Evolutionary conservation across 2,329 filamentous ascomycete genomes (phyloP), one percentile per base, ranked within the genome.

Genomic region (Cytospora piceicola): DNA sequence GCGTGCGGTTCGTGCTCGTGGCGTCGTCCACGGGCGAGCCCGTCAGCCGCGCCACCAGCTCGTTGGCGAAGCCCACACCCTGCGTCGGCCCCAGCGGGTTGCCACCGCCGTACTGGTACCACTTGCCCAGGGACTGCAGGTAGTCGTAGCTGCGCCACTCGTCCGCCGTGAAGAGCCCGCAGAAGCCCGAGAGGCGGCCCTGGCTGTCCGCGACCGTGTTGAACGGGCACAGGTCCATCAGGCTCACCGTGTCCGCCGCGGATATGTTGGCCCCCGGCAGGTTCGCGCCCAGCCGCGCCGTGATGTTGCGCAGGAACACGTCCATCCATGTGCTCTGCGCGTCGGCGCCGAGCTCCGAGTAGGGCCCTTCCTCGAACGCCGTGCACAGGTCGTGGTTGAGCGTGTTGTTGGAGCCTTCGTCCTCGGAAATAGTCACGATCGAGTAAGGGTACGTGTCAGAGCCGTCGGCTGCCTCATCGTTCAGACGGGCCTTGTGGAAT

Each of bases 191-290:
- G 12, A 90, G 75, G 22, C 77, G 82, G 5, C 80, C 64, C 9
- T 36, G 77, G 0, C 77, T 73, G 7, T 85, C 81, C 11, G 89
- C 87, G n/a, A 96, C 87, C 0, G 92, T 94, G 70, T 90, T 85
- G 78, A 93, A 97, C 0, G 94, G 89, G 73, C 94, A 97, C 67
- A 97, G 81, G 72, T 97, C 93, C 93, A 97, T 97, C 39, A 97
- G 75, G 65, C 84, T 85, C 64, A 93, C 80, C 0, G 88, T 86
- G 39, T 94, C 88, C 1, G 79, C 73, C 15, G 81, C 73, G 3
- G 84, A 85, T 52, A 97, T 75, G 67, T 90, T 87, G 6, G 85
- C 88, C 2, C 90, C 90, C 0, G 83, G 83, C 0, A 97, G 81
- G 67, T 89, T 85, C 17, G 78, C 72, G 73, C 94, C 93, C 51